These are phyloP conservation scores for Yarrowia sp. DNA, from an alignment of 805 yeast genomes.

Conservation along the genomic window DNA sequence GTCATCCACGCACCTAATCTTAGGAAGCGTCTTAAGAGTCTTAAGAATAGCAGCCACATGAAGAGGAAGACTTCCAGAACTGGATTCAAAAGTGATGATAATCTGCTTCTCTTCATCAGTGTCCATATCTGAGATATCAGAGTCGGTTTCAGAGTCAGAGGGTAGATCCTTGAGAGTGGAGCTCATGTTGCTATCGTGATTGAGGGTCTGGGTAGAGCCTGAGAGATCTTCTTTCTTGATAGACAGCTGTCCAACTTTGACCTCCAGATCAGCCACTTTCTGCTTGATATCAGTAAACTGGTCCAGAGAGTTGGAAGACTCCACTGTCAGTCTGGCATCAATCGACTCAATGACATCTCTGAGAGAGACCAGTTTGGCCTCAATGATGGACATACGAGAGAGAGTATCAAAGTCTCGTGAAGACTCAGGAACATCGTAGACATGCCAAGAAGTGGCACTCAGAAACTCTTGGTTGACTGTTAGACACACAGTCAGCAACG, in stretches of 20 bases:
- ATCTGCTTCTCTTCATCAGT: neutral
- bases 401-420: slow-evolving; percentile 26
- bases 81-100: slow-evolving; percentile 9
- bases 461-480: slow-evolving; percentile 8
- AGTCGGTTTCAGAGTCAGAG: neutral
- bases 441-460: neutral
- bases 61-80: slow-evolving; percentile 19
- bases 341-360: slow-evolving; percentile 23
- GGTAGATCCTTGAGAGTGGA: neutral
- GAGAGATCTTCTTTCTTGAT: slow-evolving; percentile 9
- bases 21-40: slow-evolving; percentile 20
- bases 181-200: slow-evolving; percentile 7
- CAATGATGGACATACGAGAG: slow-evolving; percentile 22
- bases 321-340: slow-evolving; percentile 6
- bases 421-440: slow-evolving; percentile 26
- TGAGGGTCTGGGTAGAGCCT: slow-evolving; percentile 2
- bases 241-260: neutral
- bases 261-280: neutral
- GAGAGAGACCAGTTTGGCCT: slow-evolving; percentile 27
- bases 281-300: neutral
- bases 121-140: neutral
- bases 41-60: slow-evolving; percentile 28
- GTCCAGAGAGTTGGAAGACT: neutral
- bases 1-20: slow-evolving; percentile 11
- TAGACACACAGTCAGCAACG: slow-evolving; percentile 5